Base-by-base conservation (phyloP, 1,284 basidiomycete species). In the Tylopilus sp. region DNA sequence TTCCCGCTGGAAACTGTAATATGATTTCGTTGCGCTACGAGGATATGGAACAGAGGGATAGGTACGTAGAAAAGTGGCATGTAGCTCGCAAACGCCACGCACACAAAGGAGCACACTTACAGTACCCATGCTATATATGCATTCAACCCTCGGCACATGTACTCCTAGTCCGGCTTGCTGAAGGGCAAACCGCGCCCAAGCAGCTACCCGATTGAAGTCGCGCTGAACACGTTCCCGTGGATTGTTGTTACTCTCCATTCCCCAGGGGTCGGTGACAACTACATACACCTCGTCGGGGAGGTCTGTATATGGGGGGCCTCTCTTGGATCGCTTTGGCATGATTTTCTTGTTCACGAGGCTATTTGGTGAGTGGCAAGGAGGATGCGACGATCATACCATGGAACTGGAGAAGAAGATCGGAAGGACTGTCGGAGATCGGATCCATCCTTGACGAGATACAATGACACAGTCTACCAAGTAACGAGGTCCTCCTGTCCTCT, bases 21-120 rank as follows among this genome's bases (percentile, higher is more conserved):
- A 66, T 68, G 2, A 68, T 43, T 35, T 66, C 67, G 29, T 59
- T 51, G 7, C 62, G 67, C 64, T 69, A 37, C 17, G n/a, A 37
- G 20, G 17, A 11, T 5, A 11, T 8, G 3, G 17, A 28, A 2
- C 1, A 40, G 5, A 21, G 9, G 24, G 4, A 26, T 26, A 30
- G 29, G 21, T 35, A 14, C 24, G 20, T 12, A 8, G 21, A n/a
- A 31, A 11, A 28, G 21, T 10, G 40, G 59, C 39, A 56, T 51
- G 30, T 12, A 26, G 30, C 9, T 24, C 26, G 18, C 14, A 26
- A 7, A 35, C 26, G 3, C 20, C 14, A 34, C 36, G 28, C 41
- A 17, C 21, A 8, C 7, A 29, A 40, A 1, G 15, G 31, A 4
- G 20, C n/a, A 34, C 21, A 67, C 64, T 60, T 24, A 66, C 66